Conservation (phyloP, 208 protist genomes). For the Trypanosoma congolense region DNA sequence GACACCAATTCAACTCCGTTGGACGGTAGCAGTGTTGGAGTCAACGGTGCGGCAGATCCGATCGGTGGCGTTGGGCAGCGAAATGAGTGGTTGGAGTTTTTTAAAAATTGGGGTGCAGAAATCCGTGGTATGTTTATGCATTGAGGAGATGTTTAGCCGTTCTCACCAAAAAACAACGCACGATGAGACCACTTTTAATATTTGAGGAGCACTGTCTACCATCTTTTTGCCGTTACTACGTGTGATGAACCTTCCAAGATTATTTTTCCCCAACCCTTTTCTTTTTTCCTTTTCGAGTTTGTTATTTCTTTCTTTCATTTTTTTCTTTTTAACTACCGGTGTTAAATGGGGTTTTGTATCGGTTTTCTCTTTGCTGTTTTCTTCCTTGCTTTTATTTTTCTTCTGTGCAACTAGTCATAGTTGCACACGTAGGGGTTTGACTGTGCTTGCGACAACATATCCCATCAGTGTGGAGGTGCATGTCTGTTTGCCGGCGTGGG, state of each 20-base stretch:
- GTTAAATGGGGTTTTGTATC: no score
- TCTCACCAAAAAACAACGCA: no score
- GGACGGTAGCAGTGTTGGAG: neutral
- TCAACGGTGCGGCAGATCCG: neutral
- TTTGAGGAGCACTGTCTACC: no score
- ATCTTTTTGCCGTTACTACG: no score
- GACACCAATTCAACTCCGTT: neutral
- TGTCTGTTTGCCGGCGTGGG: conserved; percentile 1
- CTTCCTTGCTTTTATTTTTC: neutral
- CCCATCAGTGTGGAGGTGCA: neutral
- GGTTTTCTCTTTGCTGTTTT: neutral
- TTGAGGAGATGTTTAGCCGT: neutral
- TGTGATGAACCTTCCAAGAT: no score
- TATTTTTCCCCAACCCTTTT: neutral
- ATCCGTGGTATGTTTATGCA: neutral
- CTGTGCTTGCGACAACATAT: no score
- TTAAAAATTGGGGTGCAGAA: neutral
- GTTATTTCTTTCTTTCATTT: neutral
- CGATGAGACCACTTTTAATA: no score
- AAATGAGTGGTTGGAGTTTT: neutral
- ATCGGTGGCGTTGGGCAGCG: neutral
- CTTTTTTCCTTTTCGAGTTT: neutral
- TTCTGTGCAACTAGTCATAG: neutral
- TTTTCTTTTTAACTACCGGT: neutral
- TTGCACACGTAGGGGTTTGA: neutral